These are phyloP conservation scores for Russula sp. DNA, from an alignment of 768 basidiomycete species.

Conservation along the genomic window DNA sequence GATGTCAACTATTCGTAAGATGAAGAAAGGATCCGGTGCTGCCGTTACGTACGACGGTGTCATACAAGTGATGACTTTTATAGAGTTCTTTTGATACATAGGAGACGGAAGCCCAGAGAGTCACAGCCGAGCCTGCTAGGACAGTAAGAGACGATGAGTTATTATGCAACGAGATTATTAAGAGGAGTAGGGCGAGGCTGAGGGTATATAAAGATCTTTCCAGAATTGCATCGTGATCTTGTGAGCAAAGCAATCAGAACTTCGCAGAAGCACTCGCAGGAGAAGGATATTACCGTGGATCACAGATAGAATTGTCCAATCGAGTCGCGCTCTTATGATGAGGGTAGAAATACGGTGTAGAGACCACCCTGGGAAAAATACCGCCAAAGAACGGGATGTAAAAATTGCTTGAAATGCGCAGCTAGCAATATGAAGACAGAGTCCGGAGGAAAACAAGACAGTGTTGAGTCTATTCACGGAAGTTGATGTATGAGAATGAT, in stretches of 20 bases:
- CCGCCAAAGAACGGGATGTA: not conserved
- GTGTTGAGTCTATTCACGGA: slow-evolving; percentile 19
- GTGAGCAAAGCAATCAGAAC: not conserved
- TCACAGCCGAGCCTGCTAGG: slow-evolving; percentile 26
- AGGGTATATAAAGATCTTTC: slow-evolving; percentile 28
- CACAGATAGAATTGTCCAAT: slow-evolving; percentile 14
- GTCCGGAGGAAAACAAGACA: slow-evolving; percentile 23
- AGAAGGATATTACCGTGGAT: slow-evolving; percentile 11
- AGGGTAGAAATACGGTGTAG: slow-evolving; percentile 25
- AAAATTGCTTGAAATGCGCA: slow-evolving; percentile 18
- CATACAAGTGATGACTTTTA: slow-evolving; percentile 22
- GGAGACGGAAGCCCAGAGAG: slow-evolving; percentile 23
- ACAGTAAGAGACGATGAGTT: slow-evolving; percentile 14
- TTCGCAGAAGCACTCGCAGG: not conserved
- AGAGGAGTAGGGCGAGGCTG: slow-evolving; percentile 25
- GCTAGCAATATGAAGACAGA: slow-evolving; percentile 25
- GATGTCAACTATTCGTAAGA: not conserved
- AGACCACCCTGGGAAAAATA: slow-evolving; percentile 24
- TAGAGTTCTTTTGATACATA: slow-evolving; percentile 19
- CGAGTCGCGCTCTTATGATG: slow-evolving; percentile 5
- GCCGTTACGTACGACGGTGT: not conserved
- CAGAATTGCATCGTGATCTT: slow-evolving; percentile 31
- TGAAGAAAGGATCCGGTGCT: not conserved
- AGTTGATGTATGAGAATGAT: slow-evolving; percentile 17
- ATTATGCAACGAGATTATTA: slow-evolving; percentile 20